A percentile compares a stretch with the other conserved stretches of the same genome.
These are phyloP conservation scores for Pseudogymnoascus sp. DNA, from an alignment of 2,329 filamentous ascomycete genomes.

Conservation along the genomic window DNA sequence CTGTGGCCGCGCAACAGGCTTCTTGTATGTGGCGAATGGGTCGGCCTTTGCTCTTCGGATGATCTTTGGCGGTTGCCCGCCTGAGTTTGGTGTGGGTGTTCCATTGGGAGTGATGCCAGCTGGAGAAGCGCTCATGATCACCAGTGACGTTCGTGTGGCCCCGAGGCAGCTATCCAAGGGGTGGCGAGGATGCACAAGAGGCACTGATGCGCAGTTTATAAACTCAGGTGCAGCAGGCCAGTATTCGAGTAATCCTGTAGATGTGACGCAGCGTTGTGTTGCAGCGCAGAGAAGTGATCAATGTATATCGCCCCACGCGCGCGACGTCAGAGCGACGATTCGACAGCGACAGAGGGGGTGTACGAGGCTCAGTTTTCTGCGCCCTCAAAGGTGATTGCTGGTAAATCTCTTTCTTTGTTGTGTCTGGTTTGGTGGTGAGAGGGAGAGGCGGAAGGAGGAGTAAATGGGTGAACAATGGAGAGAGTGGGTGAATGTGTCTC, in stretches of 20 bases:
- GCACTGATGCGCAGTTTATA: not conserved
- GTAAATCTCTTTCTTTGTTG: not conserved
- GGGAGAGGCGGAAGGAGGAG: not conserved
- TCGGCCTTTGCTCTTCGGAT: constrained; percentile 47
- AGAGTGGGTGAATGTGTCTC: not conserved
- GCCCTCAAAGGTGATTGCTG: not conserved
- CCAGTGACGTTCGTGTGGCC: not conserved
- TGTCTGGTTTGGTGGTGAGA: not conserved
- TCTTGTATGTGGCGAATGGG: constrained; percentile 57
- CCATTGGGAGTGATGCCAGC: constrained; percentile 36
- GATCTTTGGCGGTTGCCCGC: constrained; percentile 35
- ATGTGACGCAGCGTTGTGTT: not conserved
- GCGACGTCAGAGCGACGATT: not conserved
- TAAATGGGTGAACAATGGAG: not conserved
- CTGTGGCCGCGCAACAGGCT: constrained; percentile 33
- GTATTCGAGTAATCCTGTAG: not conserved
- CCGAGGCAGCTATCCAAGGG: not conserved
- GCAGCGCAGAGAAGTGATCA: not conserved
- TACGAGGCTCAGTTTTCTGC: not conserved
- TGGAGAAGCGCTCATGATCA: constrained; percentile 35
- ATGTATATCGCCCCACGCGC: not conserved
- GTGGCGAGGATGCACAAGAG: not conserved
- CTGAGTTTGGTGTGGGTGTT: constrained; percentile 38
- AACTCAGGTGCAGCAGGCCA: not conserved
- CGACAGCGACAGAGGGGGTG: not conserved